A percentile compares a stretch with the other conserved stretches of the same genome.
Evolutionary conservation across 805 yeast species (phyloP).

Genomic region (Spathaspora hagerdaliae): DNA sequence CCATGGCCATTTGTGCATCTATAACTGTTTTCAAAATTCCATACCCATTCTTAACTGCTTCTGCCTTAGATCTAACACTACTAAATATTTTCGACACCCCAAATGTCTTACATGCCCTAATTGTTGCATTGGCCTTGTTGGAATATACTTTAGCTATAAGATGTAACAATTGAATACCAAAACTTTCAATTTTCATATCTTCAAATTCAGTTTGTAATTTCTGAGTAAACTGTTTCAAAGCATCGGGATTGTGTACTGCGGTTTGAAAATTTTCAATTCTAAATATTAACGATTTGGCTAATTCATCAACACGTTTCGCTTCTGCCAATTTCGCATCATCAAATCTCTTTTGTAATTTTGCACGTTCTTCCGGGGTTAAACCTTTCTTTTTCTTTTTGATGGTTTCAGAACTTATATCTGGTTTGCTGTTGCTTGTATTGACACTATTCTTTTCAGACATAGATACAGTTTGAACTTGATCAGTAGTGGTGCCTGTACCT

Average conservation of each 20-base stretch:
- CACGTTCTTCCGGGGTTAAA: constrained; percentile 37
- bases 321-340: constrained; percentile 51
- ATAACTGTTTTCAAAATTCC: constrained; percentile 77
- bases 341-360: constrained; percentile 47
- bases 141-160: constrained; percentile 78
- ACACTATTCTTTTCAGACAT: not conserved
- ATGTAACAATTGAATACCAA: constrained; percentile 84
- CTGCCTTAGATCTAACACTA: constrained; percentile 78
- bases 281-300: constrained; percentile 45
- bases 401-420: constrained; percentile 16
- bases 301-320: constrained; percentile 45
- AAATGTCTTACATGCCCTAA: constrained; percentile 73
- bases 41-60: constrained; percentile 78
- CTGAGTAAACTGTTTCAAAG: constrained; percentile 50
- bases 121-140: constrained; percentile 67
- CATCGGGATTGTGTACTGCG: constrained; percentile 59
- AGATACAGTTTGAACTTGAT: not conserved
- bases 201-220: constrained; percentile 63
- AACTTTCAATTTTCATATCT: constrained; percentile 87
- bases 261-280: constrained; percentile 50
- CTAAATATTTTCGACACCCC: constrained; percentile 86
- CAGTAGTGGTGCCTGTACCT: not conserved
- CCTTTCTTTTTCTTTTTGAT: constrained; percentile 25
- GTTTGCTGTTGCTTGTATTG: not conserved
- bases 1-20: constrained; percentile 75